Evolutionary conservation across 2,329 filamentous ascomycete species (phyloP), one percentile per base, ranked within the genome.

Genomic region (Bimuria novae-zelandiae): DNA sequence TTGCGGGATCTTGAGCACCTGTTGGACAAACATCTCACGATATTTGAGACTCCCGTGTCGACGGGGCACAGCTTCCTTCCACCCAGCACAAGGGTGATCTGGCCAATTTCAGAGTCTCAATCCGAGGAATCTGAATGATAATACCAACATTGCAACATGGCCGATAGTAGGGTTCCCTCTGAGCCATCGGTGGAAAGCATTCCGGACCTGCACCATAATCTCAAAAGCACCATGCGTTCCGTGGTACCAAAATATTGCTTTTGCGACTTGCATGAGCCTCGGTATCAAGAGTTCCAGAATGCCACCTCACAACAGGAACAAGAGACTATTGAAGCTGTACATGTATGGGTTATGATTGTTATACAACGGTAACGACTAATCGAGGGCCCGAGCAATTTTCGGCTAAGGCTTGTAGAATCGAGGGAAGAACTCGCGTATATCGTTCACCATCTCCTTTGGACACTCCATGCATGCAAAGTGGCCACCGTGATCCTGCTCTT

Each of bases 381-480:
- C n/a, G n/a, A n/a, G n/a, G n/a, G n/a, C n/a, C n/a, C n/a, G n/a
- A n/a, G n/a, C 30, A 33, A 11, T 17, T 8, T 16, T 4, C 17
- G 14, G 17, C 33, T 21, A 22, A n/a, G 10, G 16, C 40, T 12
- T 22, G 19, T 50, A 50, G 21, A 35, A 41, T 32, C 22, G 37
- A 11, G 33, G 40, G 21, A 54, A 47, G 29, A 66, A 65, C 36
- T 63, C 62, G 12, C 62, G 57, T 55, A 65, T 54, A 39, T 69
- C 63, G 17, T 35, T 48, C 4, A 63, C 55, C 60, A 65, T 64
- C 51, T 67, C 56, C 1, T 61, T 41, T 7, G 56, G 65, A 51
- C 61, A 62, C 54, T 68, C 64, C 57, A 67, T 61, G n/a, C 60
- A 62, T 16, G 65, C 64, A 47, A 67, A 69, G 41, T 67, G 62